Base-by-base conservation (phyloP, 2,329 filamentous ascomycete species). In the Penicillium sp. region DNA sequence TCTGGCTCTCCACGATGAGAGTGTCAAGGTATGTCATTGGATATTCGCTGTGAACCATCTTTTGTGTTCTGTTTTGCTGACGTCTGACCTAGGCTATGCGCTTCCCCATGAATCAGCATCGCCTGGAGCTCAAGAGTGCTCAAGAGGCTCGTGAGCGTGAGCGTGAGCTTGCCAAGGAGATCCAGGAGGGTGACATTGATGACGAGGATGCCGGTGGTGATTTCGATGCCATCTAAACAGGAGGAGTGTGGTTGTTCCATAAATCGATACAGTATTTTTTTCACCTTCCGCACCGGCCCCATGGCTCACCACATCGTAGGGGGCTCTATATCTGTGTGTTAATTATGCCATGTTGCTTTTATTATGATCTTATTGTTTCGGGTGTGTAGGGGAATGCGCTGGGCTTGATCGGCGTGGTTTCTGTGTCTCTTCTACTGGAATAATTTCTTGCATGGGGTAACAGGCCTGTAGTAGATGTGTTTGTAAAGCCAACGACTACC, bases 81-180 rank as follows among this genome's bases (percentile, higher is more conserved):
- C 45, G 4, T 57, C 53, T 38, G 11, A 18, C 18, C 18, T 56
- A 93, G 90, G 93, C 94, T 24, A 99, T 99, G 94, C 87, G 94
- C 51, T 99, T 97, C 77, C 94, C 94, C 2, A 97, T 97, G 93
- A 97, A 99, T 79, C 94, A 97, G 76, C 94, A 99, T 77, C 86
- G 94, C 16, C 82, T 97, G 52, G 94, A 99, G 77, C 83, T 99
- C 52, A 97, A 97, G 84, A 97, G 96, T 67, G 94, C 94, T 0
- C 93, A 97, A 75, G 95, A 99, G 77, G 94, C 94, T n/a, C 85
- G 94, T 47, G 94, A 99, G 75, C 84, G 94, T 18, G 94, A 99
- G 80, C 85, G 94, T 16, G 94, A 99, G 77, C 86, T 99, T 81
- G 94, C 92, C 59, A 97, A 97, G 82, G 94, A 99, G 81, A 97